These are phyloP conservation scores for Mycena leptocephala DNA, from an alignment of 768 basidiomycete species.

Conservation along the genomic window DNA sequence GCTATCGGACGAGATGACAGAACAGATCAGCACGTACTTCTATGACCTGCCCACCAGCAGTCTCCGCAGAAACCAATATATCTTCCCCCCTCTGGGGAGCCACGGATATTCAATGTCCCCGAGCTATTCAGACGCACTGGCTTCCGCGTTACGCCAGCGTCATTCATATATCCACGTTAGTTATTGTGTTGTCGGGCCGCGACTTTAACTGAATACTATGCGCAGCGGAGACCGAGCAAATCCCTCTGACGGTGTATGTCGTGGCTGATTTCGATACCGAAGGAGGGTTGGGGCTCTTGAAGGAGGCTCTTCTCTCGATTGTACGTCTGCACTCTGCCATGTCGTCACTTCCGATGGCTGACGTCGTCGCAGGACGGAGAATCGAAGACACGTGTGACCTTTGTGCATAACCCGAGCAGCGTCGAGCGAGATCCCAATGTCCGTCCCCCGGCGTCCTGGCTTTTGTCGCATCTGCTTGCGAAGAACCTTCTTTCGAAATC, in stretches of 20 bases:
- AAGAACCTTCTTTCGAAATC: slow-evolving; percentile 56
- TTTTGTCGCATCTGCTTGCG: slow-evolving; percentile 68
- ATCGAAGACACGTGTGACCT: slow-evolving; percentile 74
- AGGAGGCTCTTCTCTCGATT: slow-evolving; percentile 65
- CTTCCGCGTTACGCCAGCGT: slow-evolving; percentile 56
- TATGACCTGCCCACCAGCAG: slow-evolving; percentile 89
- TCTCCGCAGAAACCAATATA: slow-evolving; percentile 81
- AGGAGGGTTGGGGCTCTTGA: slow-evolving; percentile 72
- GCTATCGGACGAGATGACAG: slow-evolving; percentile 67
- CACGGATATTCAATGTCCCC: slow-evolving; percentile 71
- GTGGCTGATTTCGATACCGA: slow-evolving; percentile 85
- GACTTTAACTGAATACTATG: background rate
- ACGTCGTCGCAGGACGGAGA: slow-evolving; percentile 55
- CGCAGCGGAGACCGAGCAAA: slow-evolving; percentile 48
- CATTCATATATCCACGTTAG: slow-evolving; percentile 79
- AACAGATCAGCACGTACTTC: slow-evolving; percentile 82
- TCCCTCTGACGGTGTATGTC: slow-evolving; percentile 72
- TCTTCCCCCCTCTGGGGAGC: slow-evolving; percentile 69
- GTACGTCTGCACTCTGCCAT: background rate
- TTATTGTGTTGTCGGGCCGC: background rate
- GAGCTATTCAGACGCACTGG: slow-evolving; percentile 67
- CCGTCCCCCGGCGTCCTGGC: slow-evolving; percentile 55
- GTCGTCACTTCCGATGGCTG: background rate
- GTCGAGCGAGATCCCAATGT: slow-evolving; percentile 32
- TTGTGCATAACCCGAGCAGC: slow-evolving; percentile 80